Evolutionary conservation across 768 basidiomycete species (phyloP).

Genomic region (Boletus speciosus): DNA sequence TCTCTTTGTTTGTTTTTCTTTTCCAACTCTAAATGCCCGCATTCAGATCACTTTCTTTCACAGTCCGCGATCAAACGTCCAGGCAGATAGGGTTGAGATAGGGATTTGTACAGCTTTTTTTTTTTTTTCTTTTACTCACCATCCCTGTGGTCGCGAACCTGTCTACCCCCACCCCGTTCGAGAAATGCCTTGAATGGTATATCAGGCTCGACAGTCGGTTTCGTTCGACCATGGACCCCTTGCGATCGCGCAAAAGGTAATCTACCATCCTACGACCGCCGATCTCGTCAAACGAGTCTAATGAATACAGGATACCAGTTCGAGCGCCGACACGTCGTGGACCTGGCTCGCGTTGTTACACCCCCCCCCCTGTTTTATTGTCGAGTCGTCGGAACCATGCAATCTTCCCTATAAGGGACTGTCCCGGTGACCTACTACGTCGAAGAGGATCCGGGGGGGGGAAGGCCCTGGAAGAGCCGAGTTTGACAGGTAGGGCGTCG

Average conservation of each 20-base stretch:
- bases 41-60: not conserved
- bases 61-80: conserved; percentile 2
- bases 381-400: not conserved
- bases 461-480: not conserved
- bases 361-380: not conserved
- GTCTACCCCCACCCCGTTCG: not conserved
- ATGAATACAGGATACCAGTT: not conserved
- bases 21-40: not conserved
- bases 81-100: not conserved
- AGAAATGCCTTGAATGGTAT: no score
- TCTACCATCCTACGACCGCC: not conserved
- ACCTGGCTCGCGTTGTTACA: not conserved
- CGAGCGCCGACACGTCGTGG: not conserved
- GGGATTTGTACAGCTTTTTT: no score
- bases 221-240: no score
- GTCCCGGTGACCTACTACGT: not conserved
- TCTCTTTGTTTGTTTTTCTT: not conserved
- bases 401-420: not conserved
- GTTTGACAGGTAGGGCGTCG: not conserved
- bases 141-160: not conserved
- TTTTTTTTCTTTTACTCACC: no score
- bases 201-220: no score
- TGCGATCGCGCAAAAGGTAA: not conserved
- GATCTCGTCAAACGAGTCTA: no score
- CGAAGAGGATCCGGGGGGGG: not conserved